Evolutionary conservation across 495 filamentous ascomycete species (phyloP).

Genomic region (Tuber borchii): DNA sequence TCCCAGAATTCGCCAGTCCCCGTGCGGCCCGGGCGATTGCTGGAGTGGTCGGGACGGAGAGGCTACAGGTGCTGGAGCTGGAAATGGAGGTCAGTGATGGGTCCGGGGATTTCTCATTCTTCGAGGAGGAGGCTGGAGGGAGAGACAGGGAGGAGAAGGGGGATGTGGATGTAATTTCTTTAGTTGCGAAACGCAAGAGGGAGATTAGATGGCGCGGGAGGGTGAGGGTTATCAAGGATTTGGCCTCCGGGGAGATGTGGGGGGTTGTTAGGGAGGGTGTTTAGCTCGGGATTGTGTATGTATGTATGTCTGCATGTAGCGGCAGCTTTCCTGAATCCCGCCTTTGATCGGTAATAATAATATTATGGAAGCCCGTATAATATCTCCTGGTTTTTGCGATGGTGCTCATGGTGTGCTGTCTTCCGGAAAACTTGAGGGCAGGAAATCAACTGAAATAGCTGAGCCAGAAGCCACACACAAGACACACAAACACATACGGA

Average conservation of each 20-base stretch:
- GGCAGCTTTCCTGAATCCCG: background rate
- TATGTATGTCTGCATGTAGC: too few species aligned
- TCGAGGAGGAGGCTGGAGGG: constrained; percentile 22
- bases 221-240: constrained; percentile 32
- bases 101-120: constrained; percentile 35
- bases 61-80: constrained; percentile 22
- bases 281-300: background rate
- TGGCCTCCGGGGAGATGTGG: constrained; percentile 33
- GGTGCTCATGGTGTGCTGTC: background rate
- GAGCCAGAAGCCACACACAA: background rate
- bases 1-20: constrained; percentile 9
- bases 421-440: background rate
- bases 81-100: constrained; percentile 27
- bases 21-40: background rate
- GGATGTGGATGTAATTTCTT: constrained; percentile 14
- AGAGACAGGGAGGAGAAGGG: constrained; percentile 12
- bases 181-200: constrained; percentile 13
- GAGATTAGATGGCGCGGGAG: constrained; percentile 18
- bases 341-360: background rate
- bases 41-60: constrained; percentile 2
- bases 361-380: background rate
- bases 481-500: background rate
- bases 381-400: background rate
- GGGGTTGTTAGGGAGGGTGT: constrained; percentile 34
- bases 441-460: background rate